Conservation (phyloP, 2,329 filamentous ascomycete genomes). For the Fusarium subglutinans region DNA sequence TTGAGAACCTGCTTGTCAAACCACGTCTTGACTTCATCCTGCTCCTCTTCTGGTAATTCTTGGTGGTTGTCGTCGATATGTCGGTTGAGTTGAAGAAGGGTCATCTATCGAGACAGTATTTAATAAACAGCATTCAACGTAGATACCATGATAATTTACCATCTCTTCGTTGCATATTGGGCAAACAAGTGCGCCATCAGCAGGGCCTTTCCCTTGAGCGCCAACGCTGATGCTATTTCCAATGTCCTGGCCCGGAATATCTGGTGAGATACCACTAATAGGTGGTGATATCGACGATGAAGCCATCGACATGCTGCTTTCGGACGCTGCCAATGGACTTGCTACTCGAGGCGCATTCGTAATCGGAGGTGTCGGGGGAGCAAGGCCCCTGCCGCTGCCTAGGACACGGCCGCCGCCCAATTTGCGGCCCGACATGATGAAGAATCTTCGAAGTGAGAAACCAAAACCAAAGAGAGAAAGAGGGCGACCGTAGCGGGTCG, state of each 20-base stretch:
- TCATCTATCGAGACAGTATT: constrained; percentile 67
- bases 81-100: constrained; percentile 88
- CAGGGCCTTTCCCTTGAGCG: constrained; percentile 60
- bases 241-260: constrained; percentile 76
- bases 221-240: constrained; percentile 80
- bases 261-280: constrained; percentile 69
- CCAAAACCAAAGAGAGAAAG: not conserved
- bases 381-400: constrained; percentile 85
- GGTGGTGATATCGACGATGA: constrained; percentile 75
- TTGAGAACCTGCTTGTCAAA: constrained; percentile 95
- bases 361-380: constrained; percentile 63
- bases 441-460: not conserved
- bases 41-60: constrained; percentile 86
- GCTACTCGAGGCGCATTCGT: constrained; percentile 55
- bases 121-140: not conserved
- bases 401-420: constrained; percentile 92
- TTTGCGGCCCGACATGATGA: constrained; percentile 80
- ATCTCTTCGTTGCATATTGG: constrained; percentile 99
- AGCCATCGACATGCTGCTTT: constrained; percentile 80
- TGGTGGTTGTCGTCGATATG: constrained; percentile 89
- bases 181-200: constrained; percentile 76
- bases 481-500: constrained; percentile 49
- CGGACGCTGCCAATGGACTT: constrained; percentile 64
- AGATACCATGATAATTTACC: constrained; percentile 61
- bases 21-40: constrained; percentile 97